Percentiles rank a stretch among this genome's conserved stretches.
Evolutionary conservation across 805 yeast species (phyloP).

Genomic region (Kluyveromyces starmeri): DNA sequence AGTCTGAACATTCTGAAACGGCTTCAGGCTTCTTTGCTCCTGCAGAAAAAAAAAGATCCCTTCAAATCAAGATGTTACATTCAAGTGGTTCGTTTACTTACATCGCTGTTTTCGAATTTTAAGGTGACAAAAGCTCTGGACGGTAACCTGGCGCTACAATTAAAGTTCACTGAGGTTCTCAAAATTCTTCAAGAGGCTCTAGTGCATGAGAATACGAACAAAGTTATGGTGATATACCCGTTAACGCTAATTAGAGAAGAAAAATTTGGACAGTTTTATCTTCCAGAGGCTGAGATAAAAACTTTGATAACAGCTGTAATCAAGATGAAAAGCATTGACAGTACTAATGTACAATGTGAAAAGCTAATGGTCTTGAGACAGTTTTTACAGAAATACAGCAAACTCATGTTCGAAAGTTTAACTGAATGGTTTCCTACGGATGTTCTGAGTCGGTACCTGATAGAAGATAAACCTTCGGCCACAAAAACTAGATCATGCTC

Average conservation of each 20-base stretch:
- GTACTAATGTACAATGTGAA: slow-evolving; percentile 21
- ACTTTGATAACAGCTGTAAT: slow-evolving; percentile 11
- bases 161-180: slow-evolving; percentile 13
- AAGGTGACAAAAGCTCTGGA: slow-evolving; percentile 14
- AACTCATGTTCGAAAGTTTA: slow-evolving; percentile 15
- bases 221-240: slow-evolving; percentile 22
- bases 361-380: slow-evolving; percentile 18
- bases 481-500: slow-evolving; percentile 15
- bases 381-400: slow-evolving; percentile 18
- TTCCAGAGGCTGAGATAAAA: slow-evolving; percentile 10
- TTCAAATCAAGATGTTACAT: slow-evolving; percentile 23
- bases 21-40: slow-evolving; percentile 14
- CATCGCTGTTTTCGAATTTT: slow-evolving; percentile 18
- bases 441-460: slow-evolving; percentile 17
- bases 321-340: slow-evolving; percentile 18
- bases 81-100: slow-evolving; percentile 24
- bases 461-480: slow-evolving; percentile 14
- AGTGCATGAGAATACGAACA: slow-evolving; percentile 18
- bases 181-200: slow-evolving; percentile 14
- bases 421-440: slow-evolving; percentile 23
- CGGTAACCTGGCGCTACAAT: slow-evolving; percentile 8
- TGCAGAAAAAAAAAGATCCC: slow-evolving; percentile 18
- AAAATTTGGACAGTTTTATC: slow-evolving; percentile 15
- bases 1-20: slow-evolving; percentile 12
- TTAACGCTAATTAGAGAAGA: slow-evolving; percentile 22